phyloP scores from a whole-genome alignment of 306 rosid species.

The Lagenaria siceraria region DNA sequence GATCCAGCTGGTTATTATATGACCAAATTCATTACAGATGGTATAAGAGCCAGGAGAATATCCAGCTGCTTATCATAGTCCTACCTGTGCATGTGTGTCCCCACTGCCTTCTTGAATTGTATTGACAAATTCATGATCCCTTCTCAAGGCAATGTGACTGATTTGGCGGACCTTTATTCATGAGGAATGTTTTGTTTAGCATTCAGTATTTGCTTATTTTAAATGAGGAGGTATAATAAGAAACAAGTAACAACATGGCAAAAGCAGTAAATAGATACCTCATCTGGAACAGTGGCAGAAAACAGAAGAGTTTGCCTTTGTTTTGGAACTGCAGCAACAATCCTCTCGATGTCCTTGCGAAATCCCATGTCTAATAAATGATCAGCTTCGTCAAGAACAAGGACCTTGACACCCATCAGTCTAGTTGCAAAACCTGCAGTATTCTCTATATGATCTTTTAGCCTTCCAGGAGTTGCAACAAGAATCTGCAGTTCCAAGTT shows the following conservation, averaged over 20 bases:
- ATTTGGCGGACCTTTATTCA: slow-evolving; percentile 80
- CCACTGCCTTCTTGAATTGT: slow-evolving; percentile 79
- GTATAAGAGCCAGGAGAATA: neutral
- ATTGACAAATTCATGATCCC: slow-evolving; percentile 77
- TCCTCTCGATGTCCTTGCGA: slow-evolving; percentile 82
- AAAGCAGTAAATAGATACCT: slow-evolving; percentile 25
- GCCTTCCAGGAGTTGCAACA: slow-evolving; percentile 99
- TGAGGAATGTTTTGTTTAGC: neutral
- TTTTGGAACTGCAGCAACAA: slow-evolving; percentile 75
- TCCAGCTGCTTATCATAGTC: neutral
- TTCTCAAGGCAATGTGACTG: slow-evolving; percentile 76
- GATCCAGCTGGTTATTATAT: slow-evolving; percentile 14
- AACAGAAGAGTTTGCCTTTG: slow-evolving; percentile 86
- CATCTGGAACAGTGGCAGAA: slow-evolving; percentile 91
- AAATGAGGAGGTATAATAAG: neutral
- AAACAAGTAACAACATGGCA: neutral
- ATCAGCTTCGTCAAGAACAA: slow-evolving; percentile 97
- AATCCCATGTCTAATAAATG: slow-evolving; percentile 97
- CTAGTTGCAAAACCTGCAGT: slow-evolving; percentile 89
- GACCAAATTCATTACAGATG: neutral
- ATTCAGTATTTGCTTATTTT: neutral
- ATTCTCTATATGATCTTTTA: slow-evolving; percentile 81
- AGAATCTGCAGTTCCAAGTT: slow-evolving; percentile 54
- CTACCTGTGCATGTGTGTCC: slow-evolving; percentile 89
- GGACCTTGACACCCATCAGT: slow-evolving; percentile 88